Base-by-base conservation (phyloP, 2,329 filamentous ascomycete species). In the Coleophoma crateriformis region DNA sequence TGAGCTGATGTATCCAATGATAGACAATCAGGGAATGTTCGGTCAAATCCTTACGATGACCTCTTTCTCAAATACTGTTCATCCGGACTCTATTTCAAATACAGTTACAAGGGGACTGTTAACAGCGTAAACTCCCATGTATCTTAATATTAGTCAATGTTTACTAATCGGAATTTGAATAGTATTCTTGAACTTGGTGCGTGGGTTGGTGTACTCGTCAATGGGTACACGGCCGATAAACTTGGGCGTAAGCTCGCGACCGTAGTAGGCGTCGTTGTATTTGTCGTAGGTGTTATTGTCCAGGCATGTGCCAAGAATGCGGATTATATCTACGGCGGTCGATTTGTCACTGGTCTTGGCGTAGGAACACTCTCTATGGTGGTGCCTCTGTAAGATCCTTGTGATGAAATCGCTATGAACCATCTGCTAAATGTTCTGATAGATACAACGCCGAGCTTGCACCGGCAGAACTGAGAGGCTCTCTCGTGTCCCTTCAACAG, bases 1-100 rank as follows among this genome's bases (percentile, higher is more conserved):
- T 78, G 17, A 68, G 78, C 27, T 82, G 87, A 63, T 84, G 33
- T 15, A 22, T 43, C 27, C 33, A 2, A 61, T 59, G 87, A 17
- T 90, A 88, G 27, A 27, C 68, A 88, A 90, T 61, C 84, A 88
- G 64, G 87, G 86, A 57, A 84, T 88, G 68, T 88, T 88, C 68
- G 81, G 80, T n/a, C 85, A 86, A 20, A 79, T 90, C 7, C 64
- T 82, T 8, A 72, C 73, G 14, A 82, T 82, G 78, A 69, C 69
- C 1, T 59, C 76, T 4, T 82, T 82, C 52, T n/a, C 13, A 38
- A 27, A 27, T 4, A 27, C 27, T 27, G 27, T 27, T 10, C 27
- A 27, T 10, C 27, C 27, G 7, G 27, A 27, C 8, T 27, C 27
- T 27, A 68, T 75, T 54, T 59, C 65, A 2, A 57, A 82, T 50